Base-by-base conservation (phyloP, 176 grass and related monocot genomes). In the Tillandsia fasciculata region DNA sequence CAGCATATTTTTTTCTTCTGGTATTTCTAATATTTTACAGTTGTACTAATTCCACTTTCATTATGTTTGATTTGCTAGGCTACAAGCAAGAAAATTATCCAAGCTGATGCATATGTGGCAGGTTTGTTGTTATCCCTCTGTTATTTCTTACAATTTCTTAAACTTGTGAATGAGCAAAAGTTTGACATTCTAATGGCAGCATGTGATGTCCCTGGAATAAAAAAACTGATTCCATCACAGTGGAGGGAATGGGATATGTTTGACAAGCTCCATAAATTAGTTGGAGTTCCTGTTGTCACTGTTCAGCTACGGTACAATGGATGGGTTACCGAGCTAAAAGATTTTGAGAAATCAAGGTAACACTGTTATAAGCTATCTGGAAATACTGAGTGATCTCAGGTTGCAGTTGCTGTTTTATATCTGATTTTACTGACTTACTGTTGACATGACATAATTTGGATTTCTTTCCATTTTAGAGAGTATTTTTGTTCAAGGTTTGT, bases 251-350 rank as follows among this genome's bases (percentile, higher is more conserved):
- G 83, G 89, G 89, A 97, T 69, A 66, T 85, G 69, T 97, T 97
- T 85, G 89, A 97, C 52, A 92, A 97, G 61, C 83, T 97, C 69
- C 92, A 92, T 75, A 90, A 92, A 71, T 84, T 97, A 87, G 86
- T 92, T 83, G 93, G 93, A 73, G 93, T 97, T 70, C 93, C 93
- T 81, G 93, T 97, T 72, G 84, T 97, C 14, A 97, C 93, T 53
- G 93, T 97, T 81, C 93, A 97, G 71, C 93, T 97, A 74, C 79
- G 93, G 20, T 97, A 97, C 81, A 90, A 97, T 87, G 93, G 93
- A 63, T 97, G 93, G 93, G 93, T 97, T 74, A 97, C 93, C 57
- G 93, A 97, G 81, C 79, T 97, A 26, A 77, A 84, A 74, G 79
- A 97, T 83, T 69, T 97, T 15, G 83, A 92, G 59, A 83, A 85